Evolutionary conservation across 106 monocot genomes (phyloP), one percentile per base, ranked within the genome.

Genomic region (Dendrobium officinale): DNA sequence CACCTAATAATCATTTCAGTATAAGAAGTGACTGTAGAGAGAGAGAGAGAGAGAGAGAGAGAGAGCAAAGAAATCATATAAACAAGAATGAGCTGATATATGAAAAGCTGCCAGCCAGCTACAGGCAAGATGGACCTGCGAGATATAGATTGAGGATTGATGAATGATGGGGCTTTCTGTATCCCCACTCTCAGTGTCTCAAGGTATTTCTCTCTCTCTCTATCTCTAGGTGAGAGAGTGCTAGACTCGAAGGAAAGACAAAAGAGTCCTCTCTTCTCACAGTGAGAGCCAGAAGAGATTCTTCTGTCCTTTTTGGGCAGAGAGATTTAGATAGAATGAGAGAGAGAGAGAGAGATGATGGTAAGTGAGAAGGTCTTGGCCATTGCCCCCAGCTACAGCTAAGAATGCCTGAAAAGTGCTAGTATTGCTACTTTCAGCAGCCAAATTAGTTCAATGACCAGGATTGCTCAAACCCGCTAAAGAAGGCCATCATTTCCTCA

Each of bases 31-130:
- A 37, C 37, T 37, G 37, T 0, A 37, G 3, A 37, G 37, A 37
- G 37, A 37, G 37, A 37, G 37, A 37, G 37, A 37, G 37, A 37
- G 37, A 55, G 3, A 37, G 37, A 10, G 4, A 9, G 64, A 59
- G 17, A 10, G 4, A 9, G 64, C 13, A 10, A 15, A 13, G 51
- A 51, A 16, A 51, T 51, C 13, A 13, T 13, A 13, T 13, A 51
- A 51, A 13, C 13, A 51, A 51, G 51, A 51, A 51, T 51, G 51
- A 51, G 10, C 51, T 11, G 51, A 13, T 27, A 31, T 33, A 70
- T 31, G 33, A 70, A 70, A 33, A 33, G 70, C 70, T 70, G 70
- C 70, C 70, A 70, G 70, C 70, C 70, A 70, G 70, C 70, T 33
- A 70, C 33, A 0, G 37, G 70, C 70, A 70, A 27, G 16, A 37